Conservation (phyloP, 108 stramenopile genomes). For the Nitzschia palea region DNA sequence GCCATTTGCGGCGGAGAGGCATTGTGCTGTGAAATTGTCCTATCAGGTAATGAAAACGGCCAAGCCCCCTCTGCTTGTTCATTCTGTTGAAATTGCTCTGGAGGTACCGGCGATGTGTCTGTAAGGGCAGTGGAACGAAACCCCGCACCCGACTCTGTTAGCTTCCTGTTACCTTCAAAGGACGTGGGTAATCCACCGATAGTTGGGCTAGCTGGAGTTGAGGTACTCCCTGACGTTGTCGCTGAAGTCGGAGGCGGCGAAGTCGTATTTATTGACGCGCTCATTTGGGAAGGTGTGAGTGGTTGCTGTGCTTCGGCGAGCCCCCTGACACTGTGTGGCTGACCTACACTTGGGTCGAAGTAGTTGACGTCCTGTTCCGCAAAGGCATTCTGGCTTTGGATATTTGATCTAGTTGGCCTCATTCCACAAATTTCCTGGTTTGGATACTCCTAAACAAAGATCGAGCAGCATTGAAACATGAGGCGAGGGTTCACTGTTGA, state of each 20-base stretch:
- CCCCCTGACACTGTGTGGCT: neutral
- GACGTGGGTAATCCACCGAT: neutral
- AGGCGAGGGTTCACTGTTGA: too few species aligned
- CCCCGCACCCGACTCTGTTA: neutral
- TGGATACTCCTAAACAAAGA: too few species aligned
- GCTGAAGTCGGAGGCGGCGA: slow-evolving; percentile 39
- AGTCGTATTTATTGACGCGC: slow-evolving; percentile 2
- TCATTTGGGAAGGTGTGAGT: slow-evolving; percentile 4
- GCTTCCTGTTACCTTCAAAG: neutral
- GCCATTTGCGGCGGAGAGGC: slow-evolving; percentile 2
- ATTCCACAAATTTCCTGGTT: neutral
- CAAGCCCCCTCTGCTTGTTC: slow-evolving; percentile 7
- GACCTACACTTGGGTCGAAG: slow-evolving; percentile 13
- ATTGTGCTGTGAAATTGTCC: slow-evolving; percentile 7
- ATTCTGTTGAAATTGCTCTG: neutral
- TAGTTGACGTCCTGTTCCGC: slow-evolving; percentile 19
- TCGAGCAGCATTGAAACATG: too few species aligned
- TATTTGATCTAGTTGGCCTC: neutral
- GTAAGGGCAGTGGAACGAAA: neutral
- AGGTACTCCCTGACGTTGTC: slow-evolving; percentile 29
- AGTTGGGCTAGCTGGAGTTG: slow-evolving; percentile 27
- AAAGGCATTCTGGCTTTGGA: neutral
- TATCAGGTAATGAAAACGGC: slow-evolving; percentile 8
- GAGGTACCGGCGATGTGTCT: neutral
- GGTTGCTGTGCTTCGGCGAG: slow-evolving; percentile 7